Base-by-base conservation (phyloP, 345 rosid species). In the Tarenaya hassleriana region DNA sequence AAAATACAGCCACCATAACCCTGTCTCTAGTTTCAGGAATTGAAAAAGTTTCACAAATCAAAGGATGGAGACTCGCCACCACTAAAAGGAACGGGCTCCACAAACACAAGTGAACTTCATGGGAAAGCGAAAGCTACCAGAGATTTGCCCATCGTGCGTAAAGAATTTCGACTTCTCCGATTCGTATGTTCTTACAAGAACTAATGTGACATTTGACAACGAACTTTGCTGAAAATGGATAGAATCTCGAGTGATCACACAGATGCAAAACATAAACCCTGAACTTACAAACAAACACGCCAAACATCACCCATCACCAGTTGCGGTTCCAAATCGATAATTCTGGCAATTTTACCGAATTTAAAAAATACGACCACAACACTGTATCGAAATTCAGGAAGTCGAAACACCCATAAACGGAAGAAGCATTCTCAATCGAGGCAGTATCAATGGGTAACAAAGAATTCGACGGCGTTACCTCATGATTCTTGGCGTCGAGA, bases 401-500 rank as follows among this genome's bases (percentile, higher is more conserved):
- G 9, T 7, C 1, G 16, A 1, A 29, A 55, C 0, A 15, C 33
- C 17, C 3, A 44, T 6, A 41, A 42, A 48, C 11, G 12, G n/a
- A 48, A 14, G 1, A 35, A 51, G 33, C 1, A 40, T 24, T 24
- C 29, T 24, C 29, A 5, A 24, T 24, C 29, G 5, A 2, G 29
- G 5, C 29, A 24, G 29, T 5, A 24, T 2, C 5, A 24, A 24
- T 24, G 29, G 29, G 16, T 16, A 16, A 7, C 4, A 40, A 40
- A n/a, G n/a, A n/a, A n/a, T n/a, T n/a, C n/a, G n/a, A n/a, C 20
- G 15, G 12, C 15, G 24, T n/a, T 66, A 88, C 95, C 88, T 51
- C 12, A 47, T 80, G 95, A 18, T 68, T 54, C 8, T 74, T 68
- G 7, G 86, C 34, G 65, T 90, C 95, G 21, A 90, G 54, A 3